A percentile compares a stretch with the other conserved stretches of the same genome.
phyloP scores from a whole-genome alignment of 2,329 filamentous ascomycete species.

The Emmonsiellopsis sp. region DNA sequence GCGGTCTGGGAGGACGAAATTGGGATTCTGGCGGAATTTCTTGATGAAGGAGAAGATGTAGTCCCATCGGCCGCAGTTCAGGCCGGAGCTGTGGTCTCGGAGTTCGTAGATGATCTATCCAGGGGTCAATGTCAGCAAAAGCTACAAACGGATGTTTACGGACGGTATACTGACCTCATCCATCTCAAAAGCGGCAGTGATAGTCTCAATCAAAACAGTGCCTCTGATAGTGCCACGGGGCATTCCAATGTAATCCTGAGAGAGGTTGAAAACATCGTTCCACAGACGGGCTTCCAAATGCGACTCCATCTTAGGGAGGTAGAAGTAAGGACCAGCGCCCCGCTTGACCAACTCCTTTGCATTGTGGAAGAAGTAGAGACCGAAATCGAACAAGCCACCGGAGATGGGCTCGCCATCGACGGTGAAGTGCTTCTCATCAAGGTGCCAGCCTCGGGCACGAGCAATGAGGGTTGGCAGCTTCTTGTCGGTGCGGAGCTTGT shows the following conservation, averaged over 20 bases:
- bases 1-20: constrained; percentile 89
- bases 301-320: constrained; percentile 96
- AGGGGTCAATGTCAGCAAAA: constrained; percentile 4
- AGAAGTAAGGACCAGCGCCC: constrained; percentile 91
- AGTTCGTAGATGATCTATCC: constrained; percentile 89
- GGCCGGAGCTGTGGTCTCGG: constrained; percentile 85
- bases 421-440: constrained; percentile 96
- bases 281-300: constrained; percentile 94
- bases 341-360: constrained; percentile 75
- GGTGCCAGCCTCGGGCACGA: constrained; percentile 91
- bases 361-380: constrained; percentile 99
- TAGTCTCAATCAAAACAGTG: constrained; percentile 96
- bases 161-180: constrained; percentile 53
- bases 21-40: constrained; percentile 91
- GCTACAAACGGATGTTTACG: background rate
- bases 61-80: constrained; percentile 98
- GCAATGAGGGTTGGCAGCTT: constrained; percentile 83
- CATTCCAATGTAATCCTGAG: constrained; percentile 87
- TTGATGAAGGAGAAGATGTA: constrained; percentile 99
- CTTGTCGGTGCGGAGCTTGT: constrained; percentile 90
- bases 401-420: constrained; percentile 93
- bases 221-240: constrained; percentile 83
- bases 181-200: constrained; percentile 97
- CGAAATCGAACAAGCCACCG: constrained; percentile 89
- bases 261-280: constrained; percentile 96